Conservation (phyloP, 176 grass and related monocot species). For the Poa annua region DNA sequence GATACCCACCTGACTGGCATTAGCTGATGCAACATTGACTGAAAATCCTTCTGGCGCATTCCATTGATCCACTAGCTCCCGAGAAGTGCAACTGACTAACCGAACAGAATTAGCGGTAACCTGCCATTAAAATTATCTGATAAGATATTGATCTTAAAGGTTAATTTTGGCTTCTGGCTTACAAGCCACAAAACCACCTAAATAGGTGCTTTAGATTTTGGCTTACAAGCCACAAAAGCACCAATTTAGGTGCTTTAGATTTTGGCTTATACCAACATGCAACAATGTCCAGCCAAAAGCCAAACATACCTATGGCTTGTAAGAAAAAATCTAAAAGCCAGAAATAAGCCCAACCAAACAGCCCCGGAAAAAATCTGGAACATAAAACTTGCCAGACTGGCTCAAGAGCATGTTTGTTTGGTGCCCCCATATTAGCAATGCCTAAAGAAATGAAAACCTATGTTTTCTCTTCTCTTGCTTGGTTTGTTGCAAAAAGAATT, state of each 20-base stretch:
- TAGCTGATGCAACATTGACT: slow-evolving; percentile 97
- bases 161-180: no score
- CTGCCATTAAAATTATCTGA: slow-evolving; percentile 51
- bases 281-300: no score
- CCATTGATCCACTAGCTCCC: slow-evolving; percentile 88
- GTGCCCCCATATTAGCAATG: not conserved
- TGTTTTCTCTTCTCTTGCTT: not conserved
- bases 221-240: no score
- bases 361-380: not conserved
- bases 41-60: slow-evolving; percentile 88
- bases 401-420: not conserved
- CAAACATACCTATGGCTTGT: no score
- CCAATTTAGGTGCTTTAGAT: no score
- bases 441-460: not conserved
- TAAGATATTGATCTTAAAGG: slow-evolving; percentile 27
- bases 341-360: no score
- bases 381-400: not conserved
- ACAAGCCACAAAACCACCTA: no score
- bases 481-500: not conserved
- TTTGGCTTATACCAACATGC: no score
- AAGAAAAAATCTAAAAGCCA: no score
- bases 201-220: no score
- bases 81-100: slow-evolving; percentile 82
- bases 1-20: slow-evolving; percentile 73
- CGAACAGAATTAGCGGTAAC: slow-evolving; percentile 81